A percentile compares a stretch with the other conserved stretches of the same genome.
Conservation (phyloP, 2,329 filamentous ascomycete species). For the Fusarium heterosporum region DNA sequence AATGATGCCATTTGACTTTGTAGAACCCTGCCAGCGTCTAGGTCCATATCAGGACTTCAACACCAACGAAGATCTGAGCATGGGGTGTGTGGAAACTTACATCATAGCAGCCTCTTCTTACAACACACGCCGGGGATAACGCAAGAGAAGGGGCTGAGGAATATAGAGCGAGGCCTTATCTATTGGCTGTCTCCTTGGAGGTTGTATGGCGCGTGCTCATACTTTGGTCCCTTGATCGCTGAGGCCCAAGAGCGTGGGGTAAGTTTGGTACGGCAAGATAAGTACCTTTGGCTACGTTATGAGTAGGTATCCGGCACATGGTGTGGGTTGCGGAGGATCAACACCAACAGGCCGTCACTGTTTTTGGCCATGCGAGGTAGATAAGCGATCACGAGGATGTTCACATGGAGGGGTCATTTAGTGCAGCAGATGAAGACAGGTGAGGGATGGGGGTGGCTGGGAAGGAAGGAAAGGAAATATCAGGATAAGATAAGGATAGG, state of each 20-base stretch:
- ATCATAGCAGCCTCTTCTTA: not conserved
- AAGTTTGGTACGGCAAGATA: conserved; percentile 7
- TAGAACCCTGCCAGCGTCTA: conserved; percentile 9
- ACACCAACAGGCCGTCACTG: not conserved
- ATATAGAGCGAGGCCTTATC: not conserved
- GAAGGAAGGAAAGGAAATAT: not conserved
- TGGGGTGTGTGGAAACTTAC: not conserved
- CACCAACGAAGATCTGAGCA: conserved; percentile 17
- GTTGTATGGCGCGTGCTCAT: conserved; percentile 29
- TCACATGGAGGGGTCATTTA: conserved; percentile 14
- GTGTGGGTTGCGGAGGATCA: conserved; percentile 23
- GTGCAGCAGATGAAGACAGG: not conserved
- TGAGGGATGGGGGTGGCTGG: conserved; percentile 23
- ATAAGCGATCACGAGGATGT: conserved; percentile 31
- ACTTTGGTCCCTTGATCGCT: conserved; percentile 40
- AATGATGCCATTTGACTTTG: conserved; percentile 3
- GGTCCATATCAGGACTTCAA: conserved; percentile 20
- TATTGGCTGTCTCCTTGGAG: conserved; percentile 20
- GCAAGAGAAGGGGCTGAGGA: conserved; percentile 7
- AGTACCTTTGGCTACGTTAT: not conserved
- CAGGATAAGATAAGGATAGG: not conserved
- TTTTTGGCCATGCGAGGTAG: conserved; percentile 1
- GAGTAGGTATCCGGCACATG: conserved; percentile 13
- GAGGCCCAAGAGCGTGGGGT: conserved; percentile 25
- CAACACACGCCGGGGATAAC: not conserved